Conservation (phyloP, 2,329 filamentous ascomycete genomes). For the Cryphonectria nitschkei region DNA sequence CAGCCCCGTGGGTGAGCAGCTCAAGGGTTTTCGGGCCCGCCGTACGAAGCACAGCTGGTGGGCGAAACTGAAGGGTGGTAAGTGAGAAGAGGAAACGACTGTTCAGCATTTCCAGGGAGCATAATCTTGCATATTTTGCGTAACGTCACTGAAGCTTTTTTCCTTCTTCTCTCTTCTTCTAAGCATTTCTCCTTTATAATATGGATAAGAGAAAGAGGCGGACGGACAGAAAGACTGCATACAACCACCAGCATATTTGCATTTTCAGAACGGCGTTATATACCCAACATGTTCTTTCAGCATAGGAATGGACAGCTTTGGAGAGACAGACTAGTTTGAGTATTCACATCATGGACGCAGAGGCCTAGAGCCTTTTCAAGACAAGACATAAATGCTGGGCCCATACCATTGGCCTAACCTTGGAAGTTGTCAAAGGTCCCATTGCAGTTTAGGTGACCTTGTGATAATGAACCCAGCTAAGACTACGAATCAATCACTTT, state of each 20-base stretch:
- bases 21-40: conserved; percentile 23
- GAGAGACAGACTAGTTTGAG: background rate
- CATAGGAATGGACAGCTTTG: background rate
- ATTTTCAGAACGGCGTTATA: conserved; percentile 23
- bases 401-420: background rate
- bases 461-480: background rate
- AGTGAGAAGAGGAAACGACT: background rate
- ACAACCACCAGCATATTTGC: conserved; percentile 14
- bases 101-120: background rate
- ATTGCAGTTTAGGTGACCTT: background rate
- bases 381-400: background rate
- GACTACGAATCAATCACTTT: background rate
- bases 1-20: conserved; percentile 27
- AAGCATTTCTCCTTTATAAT: background rate
- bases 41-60: conserved; percentile 15
- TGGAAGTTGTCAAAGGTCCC: background rate
- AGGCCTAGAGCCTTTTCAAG: background rate
- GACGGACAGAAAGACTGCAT: background rate
- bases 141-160: background rate
- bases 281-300: conserved; percentile 10
- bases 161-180: no score
- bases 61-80: conserved; percentile 21
- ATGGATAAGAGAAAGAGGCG: background rate
- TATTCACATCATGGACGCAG: background rate
- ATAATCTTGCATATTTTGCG: background rate